A percentile compares a stretch with the other conserved stretches of the same genome.
Evolutionary conservation across 2,329 filamentous ascomycete genomes (phyloP).

Genomic region (Pestalotiopsis sp.): DNA sequence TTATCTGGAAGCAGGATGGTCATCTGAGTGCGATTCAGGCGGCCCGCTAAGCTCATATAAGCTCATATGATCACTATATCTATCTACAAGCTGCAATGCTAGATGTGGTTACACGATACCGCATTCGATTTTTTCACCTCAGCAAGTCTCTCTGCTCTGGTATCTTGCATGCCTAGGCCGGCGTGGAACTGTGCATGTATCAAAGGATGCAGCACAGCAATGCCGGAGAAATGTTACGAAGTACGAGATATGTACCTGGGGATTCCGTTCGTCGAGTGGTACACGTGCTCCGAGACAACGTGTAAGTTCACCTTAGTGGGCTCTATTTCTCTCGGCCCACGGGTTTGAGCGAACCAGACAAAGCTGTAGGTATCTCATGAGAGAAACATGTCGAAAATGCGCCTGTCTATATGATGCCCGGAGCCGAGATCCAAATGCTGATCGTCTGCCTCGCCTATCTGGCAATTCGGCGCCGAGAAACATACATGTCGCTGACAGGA

Average conservation of each 20-base stretch:
- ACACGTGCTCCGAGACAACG: no score
- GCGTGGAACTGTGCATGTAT: no score
- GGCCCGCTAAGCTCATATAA: not conserved
- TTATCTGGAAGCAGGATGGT: not conserved
- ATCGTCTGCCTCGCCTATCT: not conserved
- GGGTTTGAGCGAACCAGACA: not conserved
- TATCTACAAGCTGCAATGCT: not conserved
- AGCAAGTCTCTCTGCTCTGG: not conserved
- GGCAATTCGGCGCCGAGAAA: no score
- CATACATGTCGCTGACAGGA: no score
- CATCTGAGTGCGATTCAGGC: not conserved
- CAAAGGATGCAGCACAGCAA: no score
- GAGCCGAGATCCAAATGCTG: not conserved
- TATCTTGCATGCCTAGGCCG: no score
- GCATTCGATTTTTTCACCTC: not conserved
- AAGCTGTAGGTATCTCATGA: not conserved
- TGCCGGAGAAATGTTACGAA: no score
- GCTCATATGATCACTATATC: not conserved
- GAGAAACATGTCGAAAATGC: not conserved
- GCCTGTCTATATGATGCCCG: not conserved
- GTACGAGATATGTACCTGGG: no score
- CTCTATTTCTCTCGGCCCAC: not conserved
- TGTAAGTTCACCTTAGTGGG: not conserved
- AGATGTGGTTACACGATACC: not conserved
- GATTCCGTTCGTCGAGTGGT: no score